Conservation (phyloP, 306 rosid genomes). For the peach (Prunus persica) region Prunus_persica_NCBIv2 NC_034009.1:23635001-23635500, state of each 20-base stretch:
- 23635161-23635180: constrained; percentile 81
- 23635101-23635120: constrained; percentile 95
- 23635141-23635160: constrained; percentile 70
- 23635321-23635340: background rate
- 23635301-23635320: background rate
- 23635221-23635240: constrained; percentile 58
- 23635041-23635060: constrained; percentile 72
- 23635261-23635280: background rate
- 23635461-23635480: constrained; percentile 81
- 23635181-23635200: constrained; percentile 88
- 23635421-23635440: background rate
- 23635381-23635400: background rate
- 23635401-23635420: background rate
- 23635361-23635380: background rate
- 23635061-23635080: constrained; percentile 89
- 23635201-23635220: constrained; percentile 79
- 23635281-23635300: background rate
- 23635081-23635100: constrained; percentile 94
- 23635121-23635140: constrained; percentile 88
- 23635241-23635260: constrained; percentile 25
- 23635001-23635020: constrained; percentile 32
- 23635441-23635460: constrained; percentile 41
- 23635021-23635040: constrained; percentile 87
- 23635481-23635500: constrained; percentile 66
- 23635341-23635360: background rate